Evolutionary conservation across 257 asterid species (phyloP), one percentile per base, ranked within the genome.

Genomic region (Capsicum chinense): DNA sequence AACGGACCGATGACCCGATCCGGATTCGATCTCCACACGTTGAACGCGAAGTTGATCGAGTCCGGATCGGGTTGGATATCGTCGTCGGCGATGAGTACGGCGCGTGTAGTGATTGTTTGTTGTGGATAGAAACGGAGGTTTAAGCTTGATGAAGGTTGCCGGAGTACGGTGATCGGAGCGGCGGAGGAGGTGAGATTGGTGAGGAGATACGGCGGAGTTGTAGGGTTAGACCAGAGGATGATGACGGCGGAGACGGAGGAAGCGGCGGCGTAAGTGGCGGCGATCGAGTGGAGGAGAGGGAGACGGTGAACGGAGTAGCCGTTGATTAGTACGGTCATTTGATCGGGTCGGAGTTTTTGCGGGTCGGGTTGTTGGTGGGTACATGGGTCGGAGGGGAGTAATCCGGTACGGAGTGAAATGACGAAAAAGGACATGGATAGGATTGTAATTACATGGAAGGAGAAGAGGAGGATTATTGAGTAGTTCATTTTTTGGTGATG

Each of bases 271-370:
- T 94, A 96, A n/a, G 89, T 85, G 58, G 93, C 88, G 67, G 94
- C 90, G 83, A 94, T 92, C 8, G 97, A 90, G n/a, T 73, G 93
- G 83, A 94, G 90, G 54, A 92, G 89, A 48, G 97, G 97, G 60
- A 95, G 93, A 54, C 99, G 94, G 70, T 90, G 89, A 85, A 92
- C 98, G 79, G 98, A 95, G 89, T 86, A 95, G 85, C 99, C 99
- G 89, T 85, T 95, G 92, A 95, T 93, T 7, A 95, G 60, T 56
- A 93, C 99, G 1, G 99, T 95, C 88, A 93, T 83, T 85, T 90
- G 99, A 83, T 94, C 98, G 63, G 94, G 39, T 56, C 90, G 89
- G 85, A 94, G 86, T 11, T 90, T 16, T 17, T 42, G 79, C 82
- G 88, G 91, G 87, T 92, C 91, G 79, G 87, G 84, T 84, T 88